A percentile compares a stretch with the other conserved stretches of the same genome.
Evolutionary conservation across 371 early-diverging fungal species (phyloP).

Genomic region (Globomyces sp.): DNA sequence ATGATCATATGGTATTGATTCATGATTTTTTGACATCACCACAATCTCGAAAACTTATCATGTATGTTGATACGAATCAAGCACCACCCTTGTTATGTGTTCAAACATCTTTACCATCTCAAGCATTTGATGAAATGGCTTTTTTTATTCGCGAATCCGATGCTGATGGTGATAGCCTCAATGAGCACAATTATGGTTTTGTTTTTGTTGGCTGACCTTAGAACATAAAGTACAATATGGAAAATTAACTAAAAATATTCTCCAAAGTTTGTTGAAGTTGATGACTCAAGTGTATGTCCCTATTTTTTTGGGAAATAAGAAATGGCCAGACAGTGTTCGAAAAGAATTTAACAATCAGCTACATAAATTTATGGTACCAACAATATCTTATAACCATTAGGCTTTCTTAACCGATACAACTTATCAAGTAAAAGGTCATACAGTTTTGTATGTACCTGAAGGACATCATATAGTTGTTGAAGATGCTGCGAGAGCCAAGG

Average conservation of each 20-base stretch:
- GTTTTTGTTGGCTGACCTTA: background rate
- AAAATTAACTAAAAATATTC: slow-evolving; percentile 35
- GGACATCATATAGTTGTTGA: slow-evolving; percentile 11
- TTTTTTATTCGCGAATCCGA: slow-evolving; percentile 41
- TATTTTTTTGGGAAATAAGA: slow-evolving; percentile 46
- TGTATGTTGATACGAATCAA: slow-evolving; percentile 14
- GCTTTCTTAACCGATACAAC: slow-evolving; percentile 55
- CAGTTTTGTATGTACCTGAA: slow-evolving; percentile 48
- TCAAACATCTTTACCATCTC: slow-evolving; percentile 14
- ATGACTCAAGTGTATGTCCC: slow-evolving; percentile 57
- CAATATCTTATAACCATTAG: background rate
- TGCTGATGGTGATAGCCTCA: slow-evolving; percentile 17
- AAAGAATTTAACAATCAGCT: slow-evolving; percentile 48
- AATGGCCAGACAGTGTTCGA: slow-evolving; percentile 50
- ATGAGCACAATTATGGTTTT: slow-evolving; percentile 25
- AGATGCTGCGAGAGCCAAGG: slow-evolving; percentile 43
- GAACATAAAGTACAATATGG: slow-evolving; percentile 47
- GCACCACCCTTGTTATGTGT: background rate
- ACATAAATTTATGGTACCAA: slow-evolving; percentile 50
- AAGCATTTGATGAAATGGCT: slow-evolving; percentile 32
- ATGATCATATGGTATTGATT: background rate
- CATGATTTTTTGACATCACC: background rate
- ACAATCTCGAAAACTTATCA: background rate
- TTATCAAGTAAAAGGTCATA: slow-evolving; percentile 51
- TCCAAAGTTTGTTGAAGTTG: slow-evolving; percentile 45